Percentiles rank a stretch among this genome's conserved stretches.
These are phyloP conservation scores for Cyberlindnera bimundalis DNA, from an alignment of 805 yeast genomes.

Conservation along the genomic window DNA sequence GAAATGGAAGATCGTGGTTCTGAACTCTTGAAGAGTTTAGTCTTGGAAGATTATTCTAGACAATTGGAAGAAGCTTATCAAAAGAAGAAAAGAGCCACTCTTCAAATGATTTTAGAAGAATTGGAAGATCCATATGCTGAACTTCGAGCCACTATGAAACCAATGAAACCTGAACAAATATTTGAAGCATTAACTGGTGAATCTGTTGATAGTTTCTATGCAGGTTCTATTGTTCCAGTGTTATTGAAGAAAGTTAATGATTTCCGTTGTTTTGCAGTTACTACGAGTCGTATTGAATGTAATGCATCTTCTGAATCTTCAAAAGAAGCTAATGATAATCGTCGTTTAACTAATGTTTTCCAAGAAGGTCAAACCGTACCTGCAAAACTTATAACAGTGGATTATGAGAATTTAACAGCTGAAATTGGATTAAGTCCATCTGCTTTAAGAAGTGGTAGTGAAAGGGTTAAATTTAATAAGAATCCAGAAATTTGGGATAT, in stretches of 20 bases:
- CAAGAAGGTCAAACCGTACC: conserved; percentile 79
- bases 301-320: conserved; percentile 44
- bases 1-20: conserved; percentile 57
- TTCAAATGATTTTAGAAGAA: conserved; percentile 83
- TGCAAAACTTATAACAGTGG: conserved; percentile 69
- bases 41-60: conserved; percentile 87
- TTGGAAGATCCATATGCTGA: conserved; percentile 86
- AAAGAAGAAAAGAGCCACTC: conserved; percentile 70
- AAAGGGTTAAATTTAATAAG: conserved; percentile 33
- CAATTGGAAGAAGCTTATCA: conserved; percentile 75
- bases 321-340: conserved; percentile 33
- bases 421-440: conserved; percentile 66
- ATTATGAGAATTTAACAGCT: conserved; percentile 72
- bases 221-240: conserved; percentile 74
- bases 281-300: conserved; percentile 62
- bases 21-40: conserved; percentile 75
- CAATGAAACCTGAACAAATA: conserved; percentile 63
- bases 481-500: conserved; percentile 77
- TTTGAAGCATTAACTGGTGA: conserved; percentile 92
- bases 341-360: conserved; percentile 42
- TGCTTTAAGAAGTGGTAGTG: conserved; percentile 53
- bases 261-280: conserved; percentile 39
- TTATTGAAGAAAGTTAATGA: conserved; percentile 59
- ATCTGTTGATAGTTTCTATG: conserved; percentile 59
- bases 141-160: conserved; percentile 67